These are phyloP conservation scores for Microascus cirrosus DNA, from an alignment of 2,329 filamentous ascomycete species.

Conservation along the genomic window DNA sequence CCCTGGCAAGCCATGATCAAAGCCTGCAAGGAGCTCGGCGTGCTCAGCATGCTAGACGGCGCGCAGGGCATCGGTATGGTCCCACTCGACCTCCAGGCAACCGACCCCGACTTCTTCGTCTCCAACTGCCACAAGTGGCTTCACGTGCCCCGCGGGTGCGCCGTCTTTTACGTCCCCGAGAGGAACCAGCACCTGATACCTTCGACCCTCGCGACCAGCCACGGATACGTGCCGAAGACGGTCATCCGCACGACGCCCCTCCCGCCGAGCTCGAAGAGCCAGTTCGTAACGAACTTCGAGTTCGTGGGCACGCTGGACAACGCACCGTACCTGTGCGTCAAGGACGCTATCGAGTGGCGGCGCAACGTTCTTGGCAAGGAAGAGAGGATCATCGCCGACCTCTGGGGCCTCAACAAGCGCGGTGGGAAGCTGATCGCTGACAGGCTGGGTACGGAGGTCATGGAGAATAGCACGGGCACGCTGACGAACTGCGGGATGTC, in stretches of 20 bases:
- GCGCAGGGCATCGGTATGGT: slow-evolving; percentile 81
- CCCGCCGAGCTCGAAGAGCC: slow-evolving; percentile 33
- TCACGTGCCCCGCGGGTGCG: slow-evolving; percentile 66
- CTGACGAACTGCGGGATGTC: slow-evolving; percentile 58
- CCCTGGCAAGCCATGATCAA: slow-evolving; percentile 60
- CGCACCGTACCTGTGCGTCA: slow-evolving; percentile 59
- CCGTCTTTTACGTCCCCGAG: slow-evolving; percentile 66
- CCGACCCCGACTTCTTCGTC: slow-evolving; percentile 78
- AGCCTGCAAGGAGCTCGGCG: slow-evolving; percentile 52
- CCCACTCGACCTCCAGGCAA: slow-evolving; percentile 41
- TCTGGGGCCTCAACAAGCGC: slow-evolving; percentile 47
- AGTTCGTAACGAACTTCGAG: slow-evolving; percentile 62
- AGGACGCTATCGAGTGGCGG: slow-evolving; percentile 62
- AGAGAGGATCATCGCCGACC: slow-evolving; percentile 41
- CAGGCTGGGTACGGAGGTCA: slow-evolving; percentile 55
- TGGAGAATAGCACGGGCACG: slow-evolving; percentile 54
- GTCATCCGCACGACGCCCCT: slow-evolving; percentile 24
- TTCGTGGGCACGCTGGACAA: slow-evolving; percentile 69
- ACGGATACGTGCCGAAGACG: slow-evolving; percentile 53
- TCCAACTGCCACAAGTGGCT: slow-evolving; percentile 92
- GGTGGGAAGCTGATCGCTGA: slow-evolving; percentile 51
- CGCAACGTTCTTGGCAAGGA: slow-evolving; percentile 62
- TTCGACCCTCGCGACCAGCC: slow-evolving; percentile 67
- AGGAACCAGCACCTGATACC: slow-evolving; percentile 68
- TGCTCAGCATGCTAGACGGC: slow-evolving; percentile 70